Evolutionary conservation across 768 basidiomycete genomes (phyloP).

Genomic region (Suillus subaureus): DNA sequence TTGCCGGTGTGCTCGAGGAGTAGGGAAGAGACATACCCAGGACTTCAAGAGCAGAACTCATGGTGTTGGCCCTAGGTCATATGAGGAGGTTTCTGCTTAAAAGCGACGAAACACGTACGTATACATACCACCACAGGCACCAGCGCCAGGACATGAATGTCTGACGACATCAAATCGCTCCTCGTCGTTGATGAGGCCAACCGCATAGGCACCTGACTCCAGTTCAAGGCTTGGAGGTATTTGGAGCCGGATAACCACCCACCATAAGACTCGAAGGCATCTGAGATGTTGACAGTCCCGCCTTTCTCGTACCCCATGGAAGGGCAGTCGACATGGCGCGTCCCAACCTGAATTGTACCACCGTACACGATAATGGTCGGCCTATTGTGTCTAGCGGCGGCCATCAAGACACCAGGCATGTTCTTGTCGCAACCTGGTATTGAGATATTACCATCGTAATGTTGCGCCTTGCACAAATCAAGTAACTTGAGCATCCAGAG

Average conservation of each 20-base stretch:
- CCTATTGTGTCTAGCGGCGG: slow-evolving; percentile 83
- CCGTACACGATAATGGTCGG: slow-evolving; percentile 89
- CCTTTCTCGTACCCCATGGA: slow-evolving; percentile 77
- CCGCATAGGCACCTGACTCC: slow-evolving; percentile 68
- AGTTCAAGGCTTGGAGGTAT: slow-evolving; percentile 2
- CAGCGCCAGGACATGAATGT: slow-evolving; percentile 83
- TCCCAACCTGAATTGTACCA: slow-evolving; percentile 80
- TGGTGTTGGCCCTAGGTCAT: slow-evolving; percentile 70
- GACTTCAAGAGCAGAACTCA: slow-evolving; percentile 83
- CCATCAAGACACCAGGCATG: slow-evolving; percentile 89
- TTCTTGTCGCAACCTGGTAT: slow-evolving; percentile 92
- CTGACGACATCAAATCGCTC: slow-evolving; percentile 84
- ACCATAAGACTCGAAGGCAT: slow-evolving; percentile 87
- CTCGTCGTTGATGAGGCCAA: slow-evolving; percentile 78
- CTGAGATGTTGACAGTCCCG: slow-evolving; percentile 82
- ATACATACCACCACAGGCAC: slow-evolving; percentile 89
- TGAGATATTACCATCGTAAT: slow-evolving; percentile 86
- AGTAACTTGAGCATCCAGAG: neutral
- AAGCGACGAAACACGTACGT: slow-evolving; percentile 47
- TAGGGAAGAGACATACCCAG: slow-evolving; percentile 87
- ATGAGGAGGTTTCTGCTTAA: neutral
- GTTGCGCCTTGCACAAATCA: slow-evolving; percentile 61
- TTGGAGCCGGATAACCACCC: slow-evolving; percentile 6
- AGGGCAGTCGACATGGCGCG: slow-evolving; percentile 78
- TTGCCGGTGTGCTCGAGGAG: slow-evolving; percentile 73